These are phyloP conservation scores for Miscanthus lutarioriparius DNA, from an alignment of 176 grass and related monocot species.

Conservation along the genomic window DNA sequence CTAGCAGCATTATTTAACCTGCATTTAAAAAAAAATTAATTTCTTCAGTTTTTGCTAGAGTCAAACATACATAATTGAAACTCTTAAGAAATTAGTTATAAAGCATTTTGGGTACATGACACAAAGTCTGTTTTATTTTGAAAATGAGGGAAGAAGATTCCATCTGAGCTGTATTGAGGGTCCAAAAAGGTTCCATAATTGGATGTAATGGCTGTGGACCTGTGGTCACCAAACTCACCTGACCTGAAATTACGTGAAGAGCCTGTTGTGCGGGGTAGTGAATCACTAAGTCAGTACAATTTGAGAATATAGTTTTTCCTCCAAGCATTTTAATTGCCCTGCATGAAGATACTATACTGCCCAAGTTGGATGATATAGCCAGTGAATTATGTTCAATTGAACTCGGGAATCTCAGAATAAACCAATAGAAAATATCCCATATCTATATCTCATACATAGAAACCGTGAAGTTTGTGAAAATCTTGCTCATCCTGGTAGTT, in stretches of 20 bases:
- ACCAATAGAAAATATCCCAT: background rate
- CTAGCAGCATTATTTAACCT: background rate
- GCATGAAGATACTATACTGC: background rate
- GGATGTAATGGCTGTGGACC: background rate
- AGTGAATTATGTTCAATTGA: background rate
- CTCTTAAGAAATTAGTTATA: background rate
- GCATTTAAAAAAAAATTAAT: conserved; percentile 3
- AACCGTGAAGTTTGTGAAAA: background rate
- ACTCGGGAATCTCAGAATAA: background rate
- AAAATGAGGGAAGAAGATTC: no score
- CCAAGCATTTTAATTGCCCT: background rate
- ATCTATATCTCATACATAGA: background rate
- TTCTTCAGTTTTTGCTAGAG: background rate
- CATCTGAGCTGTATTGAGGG: background rate
- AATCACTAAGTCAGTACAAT: background rate
- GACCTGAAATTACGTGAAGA: background rate
- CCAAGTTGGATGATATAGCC: background rate
- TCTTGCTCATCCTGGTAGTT: background rate
- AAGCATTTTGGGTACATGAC: background rate
- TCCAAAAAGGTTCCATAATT: background rate
- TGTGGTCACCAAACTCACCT: background rate
- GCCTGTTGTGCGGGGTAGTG: background rate
- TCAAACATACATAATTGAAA: no score
- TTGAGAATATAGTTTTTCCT: background rate
- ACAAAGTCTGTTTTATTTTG: background rate